Conservation (phyloP, 139 green algal species). For the Pseudopediastrum boryanum region DNA sequence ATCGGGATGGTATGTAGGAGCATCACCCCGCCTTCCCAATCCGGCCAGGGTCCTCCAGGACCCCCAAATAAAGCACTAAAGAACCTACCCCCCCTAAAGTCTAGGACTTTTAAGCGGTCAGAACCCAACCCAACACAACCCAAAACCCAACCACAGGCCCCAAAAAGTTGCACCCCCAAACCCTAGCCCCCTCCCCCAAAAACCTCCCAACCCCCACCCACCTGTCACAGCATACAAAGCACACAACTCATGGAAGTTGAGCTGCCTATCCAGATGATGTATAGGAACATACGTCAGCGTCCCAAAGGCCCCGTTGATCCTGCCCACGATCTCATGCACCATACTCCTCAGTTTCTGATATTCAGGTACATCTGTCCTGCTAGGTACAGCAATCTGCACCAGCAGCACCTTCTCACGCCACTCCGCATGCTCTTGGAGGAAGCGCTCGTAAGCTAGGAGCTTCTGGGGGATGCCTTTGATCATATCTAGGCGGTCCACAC, state of each 20-base stretch:
- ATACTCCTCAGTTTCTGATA: constrained; percentile 91
- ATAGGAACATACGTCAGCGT: constrained; percentile 98
- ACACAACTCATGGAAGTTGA: constrained; percentile 95
- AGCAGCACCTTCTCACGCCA: constrained; percentile 90
- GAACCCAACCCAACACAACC: too few relatives aligned
- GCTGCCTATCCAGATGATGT: constrained; percentile 93
- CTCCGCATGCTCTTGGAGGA: constrained; percentile 54
- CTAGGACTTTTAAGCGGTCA: too few relatives aligned
- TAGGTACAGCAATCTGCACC: constrained; percentile 93
- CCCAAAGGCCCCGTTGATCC: constrained; percentile 98
- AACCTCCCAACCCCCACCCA: not conserved
- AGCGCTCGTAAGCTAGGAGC: constrained; percentile 99
- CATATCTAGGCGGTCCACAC: constrained; percentile 99
- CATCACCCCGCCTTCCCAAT: constrained; percentile 95
- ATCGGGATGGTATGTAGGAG: constrained; percentile 98
- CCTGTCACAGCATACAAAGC: constrained; percentile 94
- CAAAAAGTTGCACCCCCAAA: too few relatives aligned
- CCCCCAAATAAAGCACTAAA: too few relatives aligned
- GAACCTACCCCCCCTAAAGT: too few relatives aligned
- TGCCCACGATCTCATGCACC: constrained; percentile 99
- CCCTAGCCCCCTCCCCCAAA: too few relatives aligned
- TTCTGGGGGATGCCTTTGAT: constrained; percentile 99
- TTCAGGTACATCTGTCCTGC: constrained; percentile 94
- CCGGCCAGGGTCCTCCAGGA: constrained; percentile 98
- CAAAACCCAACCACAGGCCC: too few relatives aligned